Conservation (phyloP, 768 basidiomycete species). For the Podaxis mareebaensis region DNA sequence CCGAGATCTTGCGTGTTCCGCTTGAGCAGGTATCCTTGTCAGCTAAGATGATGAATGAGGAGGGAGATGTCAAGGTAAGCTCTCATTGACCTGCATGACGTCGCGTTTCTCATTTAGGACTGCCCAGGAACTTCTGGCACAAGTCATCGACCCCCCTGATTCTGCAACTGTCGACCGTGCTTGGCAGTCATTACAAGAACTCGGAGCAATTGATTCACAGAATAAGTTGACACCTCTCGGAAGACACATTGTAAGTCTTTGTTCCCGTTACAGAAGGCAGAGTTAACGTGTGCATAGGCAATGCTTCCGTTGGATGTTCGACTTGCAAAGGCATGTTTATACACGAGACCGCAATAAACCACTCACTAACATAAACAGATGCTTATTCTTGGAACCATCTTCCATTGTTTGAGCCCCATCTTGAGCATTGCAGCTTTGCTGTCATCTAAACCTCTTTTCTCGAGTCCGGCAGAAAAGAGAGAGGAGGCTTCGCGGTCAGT, state of each 20-base stretch:
- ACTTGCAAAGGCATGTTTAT: slow-evolving; percentile 67
- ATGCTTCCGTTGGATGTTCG: slow-evolving; percentile 87
- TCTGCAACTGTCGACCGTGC: slow-evolving; percentile 75
- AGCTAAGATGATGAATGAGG: slow-evolving; percentile 77
- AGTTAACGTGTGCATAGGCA: slow-evolving; percentile 42
- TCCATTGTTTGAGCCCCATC: slow-evolving; percentile 80
- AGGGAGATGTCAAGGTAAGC: slow-evolving; percentile 74
- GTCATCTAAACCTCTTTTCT: slow-evolving; percentile 87
- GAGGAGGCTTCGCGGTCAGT: slow-evolving; percentile 75
- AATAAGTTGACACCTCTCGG: slow-evolving; percentile 81
- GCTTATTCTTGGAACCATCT: slow-evolving; percentile 82
- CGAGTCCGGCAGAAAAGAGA: slow-evolving; percentile 78
- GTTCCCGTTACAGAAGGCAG: background rate
- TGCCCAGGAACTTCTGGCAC: slow-evolving; percentile 57
- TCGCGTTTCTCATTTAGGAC: background rate
- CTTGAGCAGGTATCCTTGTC: slow-evolving; percentile 80
- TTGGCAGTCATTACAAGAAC: slow-evolving; percentile 67
- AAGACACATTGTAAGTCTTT: slow-evolving; percentile 61
- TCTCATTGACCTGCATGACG: slow-evolving; percentile 14
- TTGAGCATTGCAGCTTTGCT: slow-evolving; percentile 81
- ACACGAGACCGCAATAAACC: too few relatives aligned
- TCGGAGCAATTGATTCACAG: slow-evolving; percentile 72
- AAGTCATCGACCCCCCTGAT: slow-evolving; percentile 85
- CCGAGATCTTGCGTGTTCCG: slow-evolving; percentile 87
- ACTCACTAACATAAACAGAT: slow-evolving; percentile 49